Percentiles rank a stretch among this genome's conserved stretches.
These are phyloP conservation scores for Phaeolepiota aurea DNA, from an alignment of 768 basidiomycete species.

Conservation along the genomic window DNA sequence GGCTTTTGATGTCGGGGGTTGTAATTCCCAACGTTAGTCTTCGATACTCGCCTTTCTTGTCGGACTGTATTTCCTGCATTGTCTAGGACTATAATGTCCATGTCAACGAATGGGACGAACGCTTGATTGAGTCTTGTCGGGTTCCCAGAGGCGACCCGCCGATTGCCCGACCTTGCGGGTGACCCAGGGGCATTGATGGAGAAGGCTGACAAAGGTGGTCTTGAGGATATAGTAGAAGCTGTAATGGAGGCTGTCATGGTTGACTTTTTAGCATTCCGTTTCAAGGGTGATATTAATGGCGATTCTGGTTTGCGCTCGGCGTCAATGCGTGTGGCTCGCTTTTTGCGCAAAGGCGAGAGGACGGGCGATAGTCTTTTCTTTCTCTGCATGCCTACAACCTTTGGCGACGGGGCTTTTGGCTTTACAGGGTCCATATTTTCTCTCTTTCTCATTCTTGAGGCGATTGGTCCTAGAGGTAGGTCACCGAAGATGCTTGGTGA, in stretches of 20 bases:
- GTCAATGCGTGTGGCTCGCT: conserved; percentile 19
- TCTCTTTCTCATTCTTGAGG: conserved; percentile 38
- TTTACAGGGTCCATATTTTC: conserved; percentile 28
- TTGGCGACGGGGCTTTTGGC: conserved; percentile 24
- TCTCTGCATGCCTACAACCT: conserved; percentile 28
- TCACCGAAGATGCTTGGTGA: conserved; percentile 35
- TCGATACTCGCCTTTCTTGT: conserved; percentile 54
- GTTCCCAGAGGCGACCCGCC: conserved; percentile 13
- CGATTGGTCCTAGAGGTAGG: conserved; percentile 30
- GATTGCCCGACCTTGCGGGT: conserved; percentile 23
- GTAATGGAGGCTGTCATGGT: conserved; percentile 5
- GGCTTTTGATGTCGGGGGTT: too few relatives aligned
- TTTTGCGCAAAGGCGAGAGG: conserved; percentile 24
- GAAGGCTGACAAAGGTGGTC: conserved; percentile 23
- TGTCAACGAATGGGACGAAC: conserved; percentile 41
- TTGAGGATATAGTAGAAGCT: conserved; percentile 15
- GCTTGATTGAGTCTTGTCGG: conserved; percentile 27
- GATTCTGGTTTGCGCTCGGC: conserved; percentile 4
- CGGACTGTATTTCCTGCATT: conserved; percentile 46
- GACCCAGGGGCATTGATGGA: conserved; percentile 24
- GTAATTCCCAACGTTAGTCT: too few relatives aligned
- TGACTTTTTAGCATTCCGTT: conserved; percentile 3
- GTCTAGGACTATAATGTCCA: conserved; percentile 66
- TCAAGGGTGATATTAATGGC: conserved; percentile 8
- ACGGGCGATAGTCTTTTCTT: conserved; percentile 30